phyloP scores from a whole-genome alignment of 495 filamentous ascomycete species.

The Parathielavia appendiculata region DNA sequence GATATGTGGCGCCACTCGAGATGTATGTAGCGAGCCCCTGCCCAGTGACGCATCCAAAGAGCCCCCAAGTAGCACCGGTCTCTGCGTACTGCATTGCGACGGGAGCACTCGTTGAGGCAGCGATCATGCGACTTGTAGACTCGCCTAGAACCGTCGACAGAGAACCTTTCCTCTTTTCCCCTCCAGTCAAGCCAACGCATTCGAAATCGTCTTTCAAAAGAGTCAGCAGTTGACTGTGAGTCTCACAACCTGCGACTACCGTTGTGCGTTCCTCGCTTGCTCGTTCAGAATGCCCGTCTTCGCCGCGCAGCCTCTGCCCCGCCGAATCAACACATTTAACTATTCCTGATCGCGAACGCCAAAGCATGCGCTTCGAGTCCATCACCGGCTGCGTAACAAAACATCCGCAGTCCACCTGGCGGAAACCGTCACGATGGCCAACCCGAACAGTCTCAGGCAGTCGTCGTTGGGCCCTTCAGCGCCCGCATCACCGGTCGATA shows the following conservation, averaged over 20 bases:
- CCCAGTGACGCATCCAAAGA: too few species aligned
- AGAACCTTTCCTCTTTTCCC: not conserved
- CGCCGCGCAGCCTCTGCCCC: not conserved
- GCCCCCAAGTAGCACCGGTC: too few species aligned
- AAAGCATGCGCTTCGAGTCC: constrained; percentile 18
- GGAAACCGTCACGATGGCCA: constrained; percentile 20
- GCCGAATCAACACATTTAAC: not conserved
- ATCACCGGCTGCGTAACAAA: constrained; percentile 3
- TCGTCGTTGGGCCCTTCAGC: constrained; percentile 16
- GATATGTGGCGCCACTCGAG: too few species aligned
- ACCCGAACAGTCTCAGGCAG: constrained; percentile 19
- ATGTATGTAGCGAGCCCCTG: too few species aligned
- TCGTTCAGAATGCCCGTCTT: not conserved
- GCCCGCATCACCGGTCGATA: constrained; percentile 21
- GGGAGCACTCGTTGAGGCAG: too few species aligned
- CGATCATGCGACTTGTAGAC: not conserved
- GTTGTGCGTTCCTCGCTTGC: not conserved
- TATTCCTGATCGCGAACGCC: not conserved
- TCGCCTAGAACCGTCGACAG: not conserved
- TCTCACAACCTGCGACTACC: not conserved
- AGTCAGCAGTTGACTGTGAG: too few species aligned
- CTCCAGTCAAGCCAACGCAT: too few species aligned
- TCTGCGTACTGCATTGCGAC: too few species aligned
- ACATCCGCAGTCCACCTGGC: not conserved
- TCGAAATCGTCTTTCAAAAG: not conserved